Percentiles rank a stretch among this genome's conserved stretches.
phyloP scores from a whole-genome alignment of 1,139 yeast genomes.

The Debaryomyces coudertii region DNA sequence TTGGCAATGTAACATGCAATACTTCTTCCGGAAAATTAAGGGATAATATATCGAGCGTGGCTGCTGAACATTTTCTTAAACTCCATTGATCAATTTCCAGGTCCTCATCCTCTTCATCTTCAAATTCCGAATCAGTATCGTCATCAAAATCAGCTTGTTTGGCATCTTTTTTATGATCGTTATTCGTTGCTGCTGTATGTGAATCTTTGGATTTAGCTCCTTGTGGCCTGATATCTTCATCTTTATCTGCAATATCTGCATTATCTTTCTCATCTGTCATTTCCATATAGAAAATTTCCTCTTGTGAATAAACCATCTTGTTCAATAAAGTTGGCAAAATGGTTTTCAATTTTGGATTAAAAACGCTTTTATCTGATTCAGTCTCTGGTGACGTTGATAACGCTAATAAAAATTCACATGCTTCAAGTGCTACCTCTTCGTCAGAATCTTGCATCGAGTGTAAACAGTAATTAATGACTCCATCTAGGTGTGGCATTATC shows the following conservation, averaged over 20 bases:
- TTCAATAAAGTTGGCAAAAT: conserved; percentile 76
- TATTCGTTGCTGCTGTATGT: conserved; percentile 43
- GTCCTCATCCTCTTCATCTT: conserved; percentile 68
- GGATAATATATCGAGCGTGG: conserved; percentile 83
- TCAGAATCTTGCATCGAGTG: conserved; percentile 70
- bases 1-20: conserved; percentile 69
- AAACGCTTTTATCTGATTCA: conserved; percentile 50
- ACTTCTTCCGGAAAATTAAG: conserved; percentile 69
- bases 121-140: conserved; percentile 54
- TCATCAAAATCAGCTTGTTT: conserved; percentile 36
- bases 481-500: conserved; percentile 76
- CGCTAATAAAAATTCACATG: conserved; percentile 86
- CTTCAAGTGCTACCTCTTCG: conserved; percentile 84
- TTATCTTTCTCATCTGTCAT: conserved; percentile 72
- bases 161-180: conserved; percentile 14
- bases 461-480: conserved; percentile 80
- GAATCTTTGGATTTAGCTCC: conserved; percentile 69
- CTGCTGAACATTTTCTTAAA: conserved; percentile 90
- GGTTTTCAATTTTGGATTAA: conserved; percentile 58
- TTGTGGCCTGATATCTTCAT: conserved; percentile 84
- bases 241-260: conserved; percentile 70
- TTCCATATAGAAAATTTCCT: conserved; percentile 73
- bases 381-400: conserved; percentile 60
- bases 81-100: conserved; percentile 79
- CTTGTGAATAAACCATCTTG: conserved; percentile 88